Conservation (phyloP, 2,329 filamentous ascomycete species). For the Eurotiales sp. region DNA sequence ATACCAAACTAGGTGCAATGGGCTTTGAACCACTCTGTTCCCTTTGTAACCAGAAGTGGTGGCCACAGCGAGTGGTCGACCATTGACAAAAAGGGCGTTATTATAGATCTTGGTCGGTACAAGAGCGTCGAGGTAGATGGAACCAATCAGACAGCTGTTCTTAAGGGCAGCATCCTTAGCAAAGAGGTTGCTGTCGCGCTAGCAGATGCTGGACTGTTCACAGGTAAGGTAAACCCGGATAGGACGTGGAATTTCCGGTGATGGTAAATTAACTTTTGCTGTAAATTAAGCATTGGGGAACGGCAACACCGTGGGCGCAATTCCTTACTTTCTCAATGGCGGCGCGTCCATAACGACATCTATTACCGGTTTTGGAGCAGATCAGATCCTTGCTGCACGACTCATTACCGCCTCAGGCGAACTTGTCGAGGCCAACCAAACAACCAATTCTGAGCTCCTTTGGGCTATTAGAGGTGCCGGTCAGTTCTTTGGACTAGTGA, state of each 20-base stretch:
- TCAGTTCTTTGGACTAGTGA: slow-evolving; percentile 32
- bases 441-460: slow-evolving; percentile 25
- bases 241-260: neutral
- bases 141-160: neutral
- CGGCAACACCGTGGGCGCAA: slow-evolving; percentile 9
- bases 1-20: neutral
- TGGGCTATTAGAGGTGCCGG: slow-evolving; percentile 24
- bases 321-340: slow-evolving; percentile 8
- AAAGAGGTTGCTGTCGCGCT: slow-evolving; percentile 2
- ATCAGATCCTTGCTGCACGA: slow-evolving; percentile 6
- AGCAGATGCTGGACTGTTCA: slow-evolving; percentile 1
- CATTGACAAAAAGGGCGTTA: neutral
- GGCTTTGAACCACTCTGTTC: neutral
- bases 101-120: slow-evolving; percentile 4
- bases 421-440: slow-evolving; percentile 23
- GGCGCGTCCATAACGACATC: slow-evolving; percentile 4
- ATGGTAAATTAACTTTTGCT: neutral
- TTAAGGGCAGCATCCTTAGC: slow-evolving; percentile 3
- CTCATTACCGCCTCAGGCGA: slow-evolving; percentile 3
- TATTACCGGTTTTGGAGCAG: neutral
- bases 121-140: neutral
- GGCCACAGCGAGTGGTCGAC: slow-evolving; percentile 11
- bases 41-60: slow-evolving; percentile 1
- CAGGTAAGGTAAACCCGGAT: neutral
- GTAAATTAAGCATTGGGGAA: slow-evolving; percentile 1